phyloP scores from a whole-genome alignment of 106 monocot species.

The Dactylorhiza incarnata region DNA sequence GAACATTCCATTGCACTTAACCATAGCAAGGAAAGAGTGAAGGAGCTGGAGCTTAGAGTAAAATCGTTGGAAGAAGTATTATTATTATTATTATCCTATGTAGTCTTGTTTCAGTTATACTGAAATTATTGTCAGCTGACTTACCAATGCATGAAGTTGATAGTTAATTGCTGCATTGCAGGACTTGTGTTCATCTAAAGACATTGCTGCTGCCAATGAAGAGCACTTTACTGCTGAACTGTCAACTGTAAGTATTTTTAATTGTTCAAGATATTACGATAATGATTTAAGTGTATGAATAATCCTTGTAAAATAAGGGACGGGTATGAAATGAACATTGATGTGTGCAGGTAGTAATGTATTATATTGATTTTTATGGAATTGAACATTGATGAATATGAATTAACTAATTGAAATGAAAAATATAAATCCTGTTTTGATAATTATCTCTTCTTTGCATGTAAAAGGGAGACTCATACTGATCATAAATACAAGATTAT shows the following conservation, averaged over 20 bases:
- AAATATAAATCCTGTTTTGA: not conserved
- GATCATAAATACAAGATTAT: not conserved
- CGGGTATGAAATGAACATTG: not conserved
- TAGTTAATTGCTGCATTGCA: constrained; percentile 16
- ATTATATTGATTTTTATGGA: not conserved
- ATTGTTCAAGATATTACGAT: not conserved
- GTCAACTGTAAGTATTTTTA: constrained; percentile 51
- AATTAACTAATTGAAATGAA: not conserved
- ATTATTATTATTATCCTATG: constrained; percentile 3
- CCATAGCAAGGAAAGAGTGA: constrained; percentile 55
- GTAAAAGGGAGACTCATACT: not conserved
- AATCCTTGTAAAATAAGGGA: not conserved
- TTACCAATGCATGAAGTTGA: not conserved
- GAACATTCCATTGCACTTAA: constrained; percentile 54
- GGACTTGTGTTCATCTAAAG: constrained; percentile 62
- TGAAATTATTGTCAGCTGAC: not conserved
- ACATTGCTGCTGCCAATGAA: constrained; percentile 56
- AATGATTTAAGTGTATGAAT: not conserved
- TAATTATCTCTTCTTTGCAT: not conserved
- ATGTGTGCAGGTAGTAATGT: not conserved
- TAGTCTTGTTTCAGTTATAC: not conserved
- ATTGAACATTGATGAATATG: not conserved
- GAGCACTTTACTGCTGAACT: constrained; percentile 55
- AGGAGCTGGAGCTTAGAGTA: constrained; percentile 48
- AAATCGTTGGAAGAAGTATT: constrained; percentile 62